phyloP scores from a whole-genome alignment of 345 rosid genomes.

The Cardamine chenopodiifolia region DNA sequence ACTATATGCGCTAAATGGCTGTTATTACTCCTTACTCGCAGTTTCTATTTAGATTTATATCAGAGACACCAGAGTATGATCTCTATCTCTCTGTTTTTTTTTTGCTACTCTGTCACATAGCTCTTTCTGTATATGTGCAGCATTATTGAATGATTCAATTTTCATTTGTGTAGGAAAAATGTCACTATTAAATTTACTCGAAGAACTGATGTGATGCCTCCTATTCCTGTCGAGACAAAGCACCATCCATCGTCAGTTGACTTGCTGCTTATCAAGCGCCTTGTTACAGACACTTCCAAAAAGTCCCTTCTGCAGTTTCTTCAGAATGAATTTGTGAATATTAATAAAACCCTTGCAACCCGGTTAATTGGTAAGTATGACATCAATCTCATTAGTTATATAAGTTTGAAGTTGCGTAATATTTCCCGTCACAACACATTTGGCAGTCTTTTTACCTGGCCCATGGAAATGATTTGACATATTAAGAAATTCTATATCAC shows the following conservation, averaged over 20 bases:
- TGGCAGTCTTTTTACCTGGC: constrained; percentile 1
- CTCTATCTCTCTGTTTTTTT: constrained; percentile 28
- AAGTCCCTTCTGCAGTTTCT: constrained; percentile 84
- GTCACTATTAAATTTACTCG: constrained; percentile 80
- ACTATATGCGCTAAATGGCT: constrained; percentile 99
- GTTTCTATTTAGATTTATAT: constrained; percentile 77
- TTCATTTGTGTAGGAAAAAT: constrained; percentile 63
- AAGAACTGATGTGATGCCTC: constrained; percentile 94
- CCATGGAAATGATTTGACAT: constrained; percentile 5
- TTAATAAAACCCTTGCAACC: constrained; percentile 76
- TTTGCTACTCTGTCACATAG: constrained; percentile 17
- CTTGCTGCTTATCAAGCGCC: constrained; percentile 85
- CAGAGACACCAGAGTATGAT: constrained; percentile 78
- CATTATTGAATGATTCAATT: constrained; percentile 9
- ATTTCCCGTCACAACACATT: not conserved
- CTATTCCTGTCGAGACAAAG: constrained; percentile 91
- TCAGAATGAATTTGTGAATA: constrained; percentile 93
- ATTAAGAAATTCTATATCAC: not conserved
- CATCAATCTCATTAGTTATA: not conserved
- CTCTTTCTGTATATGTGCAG: constrained; percentile 15
- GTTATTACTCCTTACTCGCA: constrained; percentile 96
- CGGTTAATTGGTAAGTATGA: constrained; percentile 73
- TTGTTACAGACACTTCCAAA: constrained; percentile 86
- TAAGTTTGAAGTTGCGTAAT: constrained; percentile 7
- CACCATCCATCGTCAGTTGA: constrained; percentile 98